Evolutionary conservation across 345 rosid species (phyloP), one percentile per base, ranked within the genome.

Genomic region (Durio zibethinus): DNA sequence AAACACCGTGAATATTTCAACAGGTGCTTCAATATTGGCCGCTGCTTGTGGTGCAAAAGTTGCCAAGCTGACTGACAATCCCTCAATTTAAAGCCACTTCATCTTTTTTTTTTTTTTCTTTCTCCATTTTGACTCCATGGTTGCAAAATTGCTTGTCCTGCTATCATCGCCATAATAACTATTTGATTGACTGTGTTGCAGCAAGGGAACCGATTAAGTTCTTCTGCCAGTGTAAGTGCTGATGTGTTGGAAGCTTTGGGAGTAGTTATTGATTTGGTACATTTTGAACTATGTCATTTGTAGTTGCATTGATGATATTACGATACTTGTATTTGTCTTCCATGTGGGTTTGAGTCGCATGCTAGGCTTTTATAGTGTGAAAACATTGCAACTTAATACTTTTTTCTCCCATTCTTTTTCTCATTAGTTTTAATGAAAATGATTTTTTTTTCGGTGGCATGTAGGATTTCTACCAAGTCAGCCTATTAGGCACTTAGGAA

Each of bases 161-260:
- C 29, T n/a, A 21, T n/a, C 29, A 65, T 38, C n/a, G 18, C 7
- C 25, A 4, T 31, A 31, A 23, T 50, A 9, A 50, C 7, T 18
- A 23, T 57, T 59, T 40, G 35, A 36, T 74, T 62, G 23, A 70
- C 56, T 71, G 12, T 56, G 14, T 76, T 80, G 81, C 91, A 97
- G 98, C 98, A 92, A 89, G 98, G 99, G 79, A 97, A 86, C 79
- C 93, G 94, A 35, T 92, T 98, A 0, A 97, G 99, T 77, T 97
- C 99, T 76, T 97, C 97, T 61, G 97, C 99, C 6, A 92, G 99
- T 80, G 99, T 98, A 82, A 97, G 99, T 81, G 99, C 97, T 61
- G 98, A 97, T 80, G 98, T 94, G 12, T 77, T 94, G 59, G 98
- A 97, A 81, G 92, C 91, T 33, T 72, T 97, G 57, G 97, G 99